Evolutionary conservation across 768 basidiomycete species (phyloP).

Genomic region (Termitomyces bulborhizus): DNA sequence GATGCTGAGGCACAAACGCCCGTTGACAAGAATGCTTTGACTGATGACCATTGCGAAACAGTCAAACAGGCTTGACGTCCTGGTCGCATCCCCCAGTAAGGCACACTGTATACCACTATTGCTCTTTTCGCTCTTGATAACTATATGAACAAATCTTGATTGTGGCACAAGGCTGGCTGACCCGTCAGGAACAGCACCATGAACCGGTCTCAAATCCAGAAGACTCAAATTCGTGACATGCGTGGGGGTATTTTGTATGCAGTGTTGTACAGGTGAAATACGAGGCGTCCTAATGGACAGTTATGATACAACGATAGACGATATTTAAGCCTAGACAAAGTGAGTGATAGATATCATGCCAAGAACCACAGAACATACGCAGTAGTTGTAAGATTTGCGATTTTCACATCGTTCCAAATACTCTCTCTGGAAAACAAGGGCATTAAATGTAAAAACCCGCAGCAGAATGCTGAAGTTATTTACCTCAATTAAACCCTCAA

Average conservation of each 20-base stretch:
- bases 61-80: not conserved
- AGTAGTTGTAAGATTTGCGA: constrained; percentile 83
- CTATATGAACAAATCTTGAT: not conserved
- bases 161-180: not conserved
- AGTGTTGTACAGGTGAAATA: constrained; percentile 8
- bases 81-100: not conserved
- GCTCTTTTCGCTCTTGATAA: not conserved
- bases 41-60: constrained; percentile 5
- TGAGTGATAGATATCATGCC: not conserved
- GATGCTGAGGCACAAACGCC: constrained; percentile 3
- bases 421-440: constrained; percentile 56
- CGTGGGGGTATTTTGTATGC: not conserved
- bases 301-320: constrained; percentile 8
- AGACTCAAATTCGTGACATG: not conserved
- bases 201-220: not conserved
- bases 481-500: constrained; percentile 92
- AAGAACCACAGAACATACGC: constrained; percentile 28
- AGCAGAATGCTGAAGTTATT: constrained; percentile 14
- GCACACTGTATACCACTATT: not conserved
- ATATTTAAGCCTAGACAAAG: constrained; percentile 14
- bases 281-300: not conserved
- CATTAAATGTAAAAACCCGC: not conserved
- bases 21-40: constrained; percentile 3
- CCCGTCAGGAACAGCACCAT: not conserved
- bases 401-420: constrained; percentile 89